phyloP scores from a whole-genome alignment of 2,329 filamentous ascomycete genomes.

The Amesomyces nigricolor region DNA sequence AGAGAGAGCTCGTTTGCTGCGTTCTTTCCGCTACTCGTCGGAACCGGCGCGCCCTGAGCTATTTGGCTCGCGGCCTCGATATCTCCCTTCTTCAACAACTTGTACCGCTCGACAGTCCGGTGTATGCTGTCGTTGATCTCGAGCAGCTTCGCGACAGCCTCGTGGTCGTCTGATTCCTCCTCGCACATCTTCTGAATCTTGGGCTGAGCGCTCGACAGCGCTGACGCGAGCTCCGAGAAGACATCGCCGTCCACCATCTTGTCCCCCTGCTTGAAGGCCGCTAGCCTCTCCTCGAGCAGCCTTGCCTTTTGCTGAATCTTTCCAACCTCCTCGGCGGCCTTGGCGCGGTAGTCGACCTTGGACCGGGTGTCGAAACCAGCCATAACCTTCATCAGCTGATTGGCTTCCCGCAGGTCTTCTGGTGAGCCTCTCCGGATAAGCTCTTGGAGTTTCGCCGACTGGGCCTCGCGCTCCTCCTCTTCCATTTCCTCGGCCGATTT shows the following conservation, averaged over 20 bases:
- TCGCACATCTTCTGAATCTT: slow-evolving; percentile 99
- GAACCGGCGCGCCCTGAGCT: slow-evolving; percentile 64
- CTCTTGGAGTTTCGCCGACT: slow-evolving; percentile 97
- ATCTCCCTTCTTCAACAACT: slow-evolving; percentile 92
- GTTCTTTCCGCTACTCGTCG: slow-evolving; percentile 62
- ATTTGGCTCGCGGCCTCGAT: slow-evolving; percentile 76
- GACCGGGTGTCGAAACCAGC: slow-evolving; percentile 91
- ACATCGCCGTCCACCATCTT: slow-evolving; percentile 64
- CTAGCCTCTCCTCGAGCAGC: slow-evolving; percentile 86
- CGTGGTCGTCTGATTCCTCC: slow-evolving; percentile 93
- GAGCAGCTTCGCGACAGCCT: slow-evolving; percentile 89
- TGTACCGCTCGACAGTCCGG: slow-evolving; percentile 90
- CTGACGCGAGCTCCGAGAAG: slow-evolving; percentile 78
- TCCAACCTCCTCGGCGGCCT: slow-evolving; percentile 89
- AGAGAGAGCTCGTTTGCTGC: slow-evolving; percentile 72
- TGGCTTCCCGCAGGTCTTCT: slow-evolving; percentile 92
- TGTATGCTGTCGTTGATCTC: slow-evolving; percentile 99
- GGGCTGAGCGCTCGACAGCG: slow-evolving; percentile 87
- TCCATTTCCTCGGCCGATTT: slow-evolving; percentile 99
- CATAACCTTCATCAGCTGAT: slow-evolving; percentile 98
- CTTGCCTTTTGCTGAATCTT: slow-evolving; percentile 95
- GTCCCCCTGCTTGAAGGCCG: slow-evolving; percentile 76
- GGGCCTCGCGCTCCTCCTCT: slow-evolving; percentile 87
- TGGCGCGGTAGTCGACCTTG: slow-evolving; percentile 96
- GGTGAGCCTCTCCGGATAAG: slow-evolving; percentile 87